A percentile compares a stretch with the other conserved stretches of the same genome.
Conservation (phyloP, 2,329 filamentous ascomycete species). For the Paraconiothyrium sp. region DNA sequence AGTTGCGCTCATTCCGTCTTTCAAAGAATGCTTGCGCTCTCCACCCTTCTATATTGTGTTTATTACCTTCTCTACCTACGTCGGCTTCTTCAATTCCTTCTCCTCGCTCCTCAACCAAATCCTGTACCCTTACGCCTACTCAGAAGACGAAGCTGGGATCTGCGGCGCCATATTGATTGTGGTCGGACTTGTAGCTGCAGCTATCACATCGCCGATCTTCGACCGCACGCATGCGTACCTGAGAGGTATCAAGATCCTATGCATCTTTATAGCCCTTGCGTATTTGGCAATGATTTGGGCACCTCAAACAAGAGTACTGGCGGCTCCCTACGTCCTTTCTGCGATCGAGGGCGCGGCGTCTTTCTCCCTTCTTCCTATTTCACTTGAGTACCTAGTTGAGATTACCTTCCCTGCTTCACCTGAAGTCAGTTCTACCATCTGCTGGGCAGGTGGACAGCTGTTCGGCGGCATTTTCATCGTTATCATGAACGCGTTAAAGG, state of each 20-base stretch:
- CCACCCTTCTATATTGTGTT: conserved; percentile 83
- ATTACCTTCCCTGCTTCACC: conserved; percentile 87
- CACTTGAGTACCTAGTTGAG: conserved; percentile 86
- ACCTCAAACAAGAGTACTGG: conserved; percentile 68
- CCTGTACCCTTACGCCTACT: conserved; percentile 84
- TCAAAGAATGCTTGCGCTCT: conserved; percentile 61
- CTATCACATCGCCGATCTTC: conserved; percentile 80
- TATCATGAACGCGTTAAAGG: conserved; percentile 77
- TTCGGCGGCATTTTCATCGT: conserved; percentile 87
- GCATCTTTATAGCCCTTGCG: conserved; percentile 76
- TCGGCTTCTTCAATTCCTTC: conserved; percentile 92
- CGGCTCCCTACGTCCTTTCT: conserved; percentile 78
- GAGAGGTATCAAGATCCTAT: conserved; percentile 73
- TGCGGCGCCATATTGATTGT: conserved; percentile 89
- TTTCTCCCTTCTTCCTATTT: conserved; percentile 84
- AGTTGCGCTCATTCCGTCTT: conserved; percentile 63
- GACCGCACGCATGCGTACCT: conserved; percentile 87
- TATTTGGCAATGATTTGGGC: conserved; percentile 88
- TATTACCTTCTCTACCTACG: conserved; percentile 82
- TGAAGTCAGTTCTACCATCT: conserved; percentile 82
- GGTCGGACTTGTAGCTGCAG: conserved; percentile 81
- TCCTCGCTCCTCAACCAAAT: conserved; percentile 92
- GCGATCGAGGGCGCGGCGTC: conserved; percentile 79
- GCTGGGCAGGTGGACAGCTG: conserved; percentile 88
- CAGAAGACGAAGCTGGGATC: conserved; percentile 85